A percentile compares a stretch with the other conserved stretches of the same genome.
Conservation (phyloP, 352 stramenopile species). For the Peronospora farinosa region DNA sequence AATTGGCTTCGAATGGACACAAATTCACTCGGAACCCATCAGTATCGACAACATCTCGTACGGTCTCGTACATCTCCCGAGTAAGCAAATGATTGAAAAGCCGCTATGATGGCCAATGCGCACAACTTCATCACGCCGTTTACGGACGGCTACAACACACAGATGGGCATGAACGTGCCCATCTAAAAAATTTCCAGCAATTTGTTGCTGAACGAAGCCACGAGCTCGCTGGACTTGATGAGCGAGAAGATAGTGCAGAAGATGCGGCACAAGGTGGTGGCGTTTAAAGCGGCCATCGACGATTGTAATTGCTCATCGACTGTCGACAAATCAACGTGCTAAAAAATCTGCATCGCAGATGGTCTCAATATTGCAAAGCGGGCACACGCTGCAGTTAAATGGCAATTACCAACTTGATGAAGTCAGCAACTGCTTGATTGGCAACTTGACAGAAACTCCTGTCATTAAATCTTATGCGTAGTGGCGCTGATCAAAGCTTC, state of each 20-base stretch:
- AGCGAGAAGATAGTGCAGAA: slow-evolving; percentile 82
- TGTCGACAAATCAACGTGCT: slow-evolving; percentile 90
- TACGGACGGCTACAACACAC: slow-evolving; percentile 87
- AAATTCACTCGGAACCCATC: too few relatives aligned
- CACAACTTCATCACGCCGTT: slow-evolving; percentile 38
- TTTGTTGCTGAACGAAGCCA: slow-evolving; percentile 90
- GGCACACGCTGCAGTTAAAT: slow-evolving; percentile 10
- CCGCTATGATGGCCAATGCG: neutral
- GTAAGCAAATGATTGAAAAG: too few relatives aligned
- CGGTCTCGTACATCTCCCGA: too few relatives aligned
- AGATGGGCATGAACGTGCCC: slow-evolving; percentile 90
- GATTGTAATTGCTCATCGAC: slow-evolving; percentile 90
- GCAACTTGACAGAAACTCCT: neutral
- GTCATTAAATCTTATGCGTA: neutral
- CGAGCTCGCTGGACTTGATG: slow-evolving; percentile 73
- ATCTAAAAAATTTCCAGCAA: slow-evolving; percentile 83
- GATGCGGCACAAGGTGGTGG: slow-evolving; percentile 59
- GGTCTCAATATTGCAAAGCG: slow-evolving; percentile 20
- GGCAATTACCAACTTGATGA: neutral
- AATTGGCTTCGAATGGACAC: too few relatives aligned
- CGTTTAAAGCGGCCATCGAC: slow-evolving; percentile 68
- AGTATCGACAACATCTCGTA: too few relatives aligned
- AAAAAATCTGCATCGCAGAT: slow-evolving; percentile 42
- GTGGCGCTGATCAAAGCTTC: slow-evolving; percentile 16
- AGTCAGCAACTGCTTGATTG: too few relatives aligned